Base-by-base conservation (phyloP, 257 asterid species). In the Ballota nigra region DNA sequence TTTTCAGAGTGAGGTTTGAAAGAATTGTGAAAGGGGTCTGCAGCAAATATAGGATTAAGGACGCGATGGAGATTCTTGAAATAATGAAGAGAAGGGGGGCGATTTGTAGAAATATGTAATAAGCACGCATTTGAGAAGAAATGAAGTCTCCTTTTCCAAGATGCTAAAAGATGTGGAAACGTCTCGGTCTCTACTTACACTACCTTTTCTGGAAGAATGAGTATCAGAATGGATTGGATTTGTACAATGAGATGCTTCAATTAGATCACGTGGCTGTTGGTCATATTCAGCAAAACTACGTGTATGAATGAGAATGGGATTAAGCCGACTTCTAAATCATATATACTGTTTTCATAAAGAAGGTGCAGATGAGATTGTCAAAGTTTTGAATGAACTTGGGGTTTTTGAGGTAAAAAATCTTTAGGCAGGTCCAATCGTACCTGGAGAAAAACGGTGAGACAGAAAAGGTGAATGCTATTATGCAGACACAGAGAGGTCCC, bases 21-120 rank as follows among this genome's bases (percentile, higher is more conserved):
- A 83, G 83, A 28, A 73, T 92, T 75, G 91, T 90, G 74, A 84
- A 83, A 80, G 97, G 98, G 53, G 88, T 92, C 52, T 88, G 98
- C 60, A 79, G 84, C 77, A 84, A 78, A 20, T 87, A 79, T 73
- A 87, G 85, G 78, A 83, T 86, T 65, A 68, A 64, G 15, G 98
- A 92, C 79, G 96, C 96, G 12, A 13, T 86, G 75, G 98, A 92
- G 81, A 84, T 92, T 29, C 85, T 90, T 53, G 92, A 88, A 72
- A 92, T 92, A 65, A 60, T 88, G 87, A 87, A 92, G 88, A 87
- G 74, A 75, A 82, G 71, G 77, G 74, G 80, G 24, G 76, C 75
- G 20, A 74, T 80, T 40, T 78, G 76, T 67, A 81, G 29, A 24
- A 83, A 82, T 55, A 77, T 87, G 23, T 86, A 84, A 76, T 92